Evolutionary conservation across 2,329 filamentous ascomycete species (phyloP), one percentile per base, ranked within the genome.

Genomic region (Talaromyces sp.): DNA sequence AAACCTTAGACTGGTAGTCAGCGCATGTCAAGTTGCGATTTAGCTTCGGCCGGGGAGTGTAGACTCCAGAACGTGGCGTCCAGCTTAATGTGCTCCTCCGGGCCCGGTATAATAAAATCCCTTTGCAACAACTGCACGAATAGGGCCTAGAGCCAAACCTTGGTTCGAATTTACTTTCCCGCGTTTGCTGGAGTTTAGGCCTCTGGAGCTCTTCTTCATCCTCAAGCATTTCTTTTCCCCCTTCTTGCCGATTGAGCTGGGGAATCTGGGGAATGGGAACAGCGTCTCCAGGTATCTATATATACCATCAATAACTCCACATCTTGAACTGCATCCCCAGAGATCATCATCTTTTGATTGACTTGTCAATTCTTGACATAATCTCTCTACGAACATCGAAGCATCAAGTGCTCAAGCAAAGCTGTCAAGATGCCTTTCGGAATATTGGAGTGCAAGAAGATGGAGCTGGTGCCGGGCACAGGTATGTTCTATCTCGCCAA

Each of bases 391-490:
- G 13, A 8, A 37, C 24, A 41, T 9, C 8, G 16, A 54, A 16
- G 31, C 33, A 56, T 63, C 27, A 11, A 52, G 19, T 52, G 27
- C 48, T 31, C 31, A 56, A 56, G 50, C n/a, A 37, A 35, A 35
- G 9, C 50, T 9, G 50, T 37, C 63, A 61, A 27, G 39, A 65
- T 65, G 63, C 63, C 63, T 14, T 65, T 65, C 43, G 63, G 63
- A 43, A 65, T 65, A 37, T 43, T 65, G 35, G 63, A 65, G 35
- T 52, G 47, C 47, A 61, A 65, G 57, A 61, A 61, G 31, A 61
- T 65, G 57, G 63, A 65, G 63, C 43, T 61, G 27, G 63, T 65
- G 57, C 63, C 63, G 31, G 63, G 63, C 33, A 65, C 63, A 43
- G 63, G 63, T 57, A 61, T 24, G 57, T 64, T 47, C 27, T 45